Percentiles rank a stretch among this genome's conserved stretches.
phyloP scores from a whole-genome alignment of 78 protist species.

The Dictyostelium purpureum region DNA sequence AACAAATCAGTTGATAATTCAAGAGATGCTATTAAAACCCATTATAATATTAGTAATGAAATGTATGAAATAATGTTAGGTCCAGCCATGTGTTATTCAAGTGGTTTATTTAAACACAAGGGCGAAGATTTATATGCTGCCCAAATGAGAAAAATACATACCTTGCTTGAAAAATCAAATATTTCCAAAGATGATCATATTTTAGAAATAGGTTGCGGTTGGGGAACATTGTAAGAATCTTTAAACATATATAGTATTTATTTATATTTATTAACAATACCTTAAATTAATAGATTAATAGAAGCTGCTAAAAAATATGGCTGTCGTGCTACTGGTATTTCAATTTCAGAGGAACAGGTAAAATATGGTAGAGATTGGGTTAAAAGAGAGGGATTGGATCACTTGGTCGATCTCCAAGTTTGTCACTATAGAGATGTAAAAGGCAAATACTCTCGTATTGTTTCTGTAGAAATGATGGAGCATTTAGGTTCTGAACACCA shows the following conservation, averaged over 20 bases:
- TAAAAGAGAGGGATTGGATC: no score
- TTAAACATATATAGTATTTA: no score
- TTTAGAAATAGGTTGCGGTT: neutral
- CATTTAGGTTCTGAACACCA: neutral
- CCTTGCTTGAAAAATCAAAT: neutral
- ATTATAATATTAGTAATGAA: neutral
- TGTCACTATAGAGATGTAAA: no score
- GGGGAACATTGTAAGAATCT: neutral
- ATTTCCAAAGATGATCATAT: neutral
- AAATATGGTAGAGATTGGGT: neutral
- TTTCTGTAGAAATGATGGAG: neutral
- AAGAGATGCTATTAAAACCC: neutral
- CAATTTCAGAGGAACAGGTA: slow-evolving; percentile 35
- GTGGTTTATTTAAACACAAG: neutral
- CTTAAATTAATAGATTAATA: no score
- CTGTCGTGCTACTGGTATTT: slow-evolving; percentile 24
- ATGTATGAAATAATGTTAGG: neutral
- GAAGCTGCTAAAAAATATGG: slow-evolving; percentile 41
- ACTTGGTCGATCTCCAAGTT: no score
- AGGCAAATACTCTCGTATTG: no score
- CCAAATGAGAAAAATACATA: neutral
- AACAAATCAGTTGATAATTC: neutral
- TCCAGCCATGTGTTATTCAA: neutral
- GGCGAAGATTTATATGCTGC: neutral
- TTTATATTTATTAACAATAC: no score